A percentile compares a stretch with the other conserved stretches of the same genome.
phyloP scores from a whole-genome alignment of 169 alveolate genomes.

The Theileria orientalis region DNA sequence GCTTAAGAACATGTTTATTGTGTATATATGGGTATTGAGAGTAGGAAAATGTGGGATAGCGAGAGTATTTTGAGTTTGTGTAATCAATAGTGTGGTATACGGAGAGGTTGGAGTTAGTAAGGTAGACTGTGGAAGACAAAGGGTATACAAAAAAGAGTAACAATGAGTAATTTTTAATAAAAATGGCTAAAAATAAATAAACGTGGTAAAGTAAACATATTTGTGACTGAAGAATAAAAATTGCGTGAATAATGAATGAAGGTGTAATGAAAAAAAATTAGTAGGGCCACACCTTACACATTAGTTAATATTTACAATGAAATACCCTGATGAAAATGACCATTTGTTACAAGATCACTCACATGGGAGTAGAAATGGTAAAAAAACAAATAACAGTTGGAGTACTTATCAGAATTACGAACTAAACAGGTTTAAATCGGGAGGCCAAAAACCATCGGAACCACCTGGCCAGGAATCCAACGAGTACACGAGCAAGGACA shows the following conservation, averaged over 20 bases:
- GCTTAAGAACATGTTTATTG: neutral
- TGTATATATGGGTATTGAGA: neutral
- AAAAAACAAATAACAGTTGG: neutral
- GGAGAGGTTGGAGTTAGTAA: neutral
- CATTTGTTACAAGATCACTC: neutral
- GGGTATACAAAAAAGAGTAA: neutral
- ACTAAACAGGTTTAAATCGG: no score
- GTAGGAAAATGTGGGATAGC: no score
- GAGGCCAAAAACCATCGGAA: no score
- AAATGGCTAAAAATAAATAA: neutral
- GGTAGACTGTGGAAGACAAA: neutral
- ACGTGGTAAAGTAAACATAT: neutral
- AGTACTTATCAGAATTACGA: no score
- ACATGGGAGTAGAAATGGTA: neutral
- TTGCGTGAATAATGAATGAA: no score
- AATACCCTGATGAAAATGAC: neutral
- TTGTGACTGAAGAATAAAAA: neutral
- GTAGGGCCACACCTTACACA: no score
- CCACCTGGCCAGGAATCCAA: no score
- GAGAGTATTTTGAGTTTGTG: no score
- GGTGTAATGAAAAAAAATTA: no score
- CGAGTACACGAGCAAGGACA: no score
- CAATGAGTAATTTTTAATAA: neutral
- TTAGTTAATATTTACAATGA: neutral
- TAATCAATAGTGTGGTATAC: no score